Base-by-base conservation (phyloP, 495 filamentous ascomycete species). In the Penicillium parvum region DNA sequence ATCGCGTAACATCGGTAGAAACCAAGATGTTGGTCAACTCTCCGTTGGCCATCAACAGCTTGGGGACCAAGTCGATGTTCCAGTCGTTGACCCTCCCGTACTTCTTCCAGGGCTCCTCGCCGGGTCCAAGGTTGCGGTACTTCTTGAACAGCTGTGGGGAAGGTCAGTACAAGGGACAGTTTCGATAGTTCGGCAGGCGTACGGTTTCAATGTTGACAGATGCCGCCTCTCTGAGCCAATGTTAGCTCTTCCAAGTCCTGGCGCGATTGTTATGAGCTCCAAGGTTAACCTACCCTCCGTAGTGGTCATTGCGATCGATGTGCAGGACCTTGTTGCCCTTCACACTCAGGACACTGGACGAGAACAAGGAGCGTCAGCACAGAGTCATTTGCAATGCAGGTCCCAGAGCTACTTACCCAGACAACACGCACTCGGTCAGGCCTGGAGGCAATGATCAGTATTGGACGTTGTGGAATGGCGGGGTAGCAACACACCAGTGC, bases 291-390 rank as follows among this genome's bases (percentile, higher is more conserved):
- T 66, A 95, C 90, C 89, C 94, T 77, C 92, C 92, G 66, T 98
- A 98, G 72, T 97, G 90, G 61, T 96, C 90, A 66, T 97, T 97
- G 68, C 92, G 84, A 70, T 98, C 92, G 61, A 98, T 96, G 73
- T 98, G 95, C 45, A 98, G 77, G 44, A 98, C 94, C 73, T 96
- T 97, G 76, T 94, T 92, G 49, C 92, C 92, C 75, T 97, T 96
- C 43, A 97, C 94, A 70, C 91, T 96, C 64, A 98, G 76, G 47
- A 98, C 92, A 64, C 88, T 92, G 40, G 26, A 35, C 25, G 7
- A 32, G 48, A 43, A n/a, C n/a, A 29, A 28, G 21, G 32, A 22
- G 38, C 32, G 37, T 32, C 4, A 26, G 28, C 9, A 23, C 25
- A 2, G 19, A 36, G 9, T 11, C 19, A 35, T 29, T 14, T 10